phyloP scores from a whole-genome alignment of 441 rosid genomes.

The Melastoma candidum region DNA sequence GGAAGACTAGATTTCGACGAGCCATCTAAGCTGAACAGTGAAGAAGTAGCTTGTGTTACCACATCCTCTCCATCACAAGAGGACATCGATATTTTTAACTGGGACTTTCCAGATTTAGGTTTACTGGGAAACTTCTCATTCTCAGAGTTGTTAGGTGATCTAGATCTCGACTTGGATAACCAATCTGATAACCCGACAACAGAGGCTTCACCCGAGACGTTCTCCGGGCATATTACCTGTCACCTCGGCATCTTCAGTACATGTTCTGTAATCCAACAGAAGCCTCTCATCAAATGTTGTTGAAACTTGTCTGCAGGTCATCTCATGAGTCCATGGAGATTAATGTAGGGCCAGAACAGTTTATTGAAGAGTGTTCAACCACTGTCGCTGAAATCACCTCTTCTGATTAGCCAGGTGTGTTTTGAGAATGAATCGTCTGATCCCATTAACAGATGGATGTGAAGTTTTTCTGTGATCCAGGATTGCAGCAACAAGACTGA shows the following conservation, averaged over 20 bases:
- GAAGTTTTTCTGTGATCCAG: constrained; percentile 3
- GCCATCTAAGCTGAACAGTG: constrained; percentile 19
- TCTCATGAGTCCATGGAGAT: constrained; percentile 43
- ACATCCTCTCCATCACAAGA: constrained; percentile 53
- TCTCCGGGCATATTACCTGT: constrained; percentile 39
- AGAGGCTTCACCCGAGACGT: constrained; percentile 26
- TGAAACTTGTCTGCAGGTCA: constrained; percentile 24
- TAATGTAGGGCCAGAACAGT: constrained; percentile 29
- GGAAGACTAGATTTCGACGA: constrained; percentile 67
- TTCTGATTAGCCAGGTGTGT: constrained; percentile 23
- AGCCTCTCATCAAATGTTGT: neutral
- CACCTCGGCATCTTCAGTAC: neutral
- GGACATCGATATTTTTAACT: constrained; percentile 46
- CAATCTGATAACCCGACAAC: constrained; percentile 26
- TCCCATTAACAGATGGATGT: neutral
- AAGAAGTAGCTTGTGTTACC: constrained; percentile 16
- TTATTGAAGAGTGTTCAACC: constrained; percentile 42
- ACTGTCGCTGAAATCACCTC: constrained; percentile 35
- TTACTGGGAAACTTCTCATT: constrained; percentile 57
- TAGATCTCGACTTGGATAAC: constrained; percentile 46
- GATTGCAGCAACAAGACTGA: constrained; percentile 35
- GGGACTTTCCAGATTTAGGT: constrained; percentile 61
- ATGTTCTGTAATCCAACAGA: neutral
- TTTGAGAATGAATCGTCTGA: constrained; percentile 16
- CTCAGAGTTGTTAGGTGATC: constrained; percentile 60